Conservation (phyloP, 345 rosid genomes). For the Linum usitatissimum region DNA sequence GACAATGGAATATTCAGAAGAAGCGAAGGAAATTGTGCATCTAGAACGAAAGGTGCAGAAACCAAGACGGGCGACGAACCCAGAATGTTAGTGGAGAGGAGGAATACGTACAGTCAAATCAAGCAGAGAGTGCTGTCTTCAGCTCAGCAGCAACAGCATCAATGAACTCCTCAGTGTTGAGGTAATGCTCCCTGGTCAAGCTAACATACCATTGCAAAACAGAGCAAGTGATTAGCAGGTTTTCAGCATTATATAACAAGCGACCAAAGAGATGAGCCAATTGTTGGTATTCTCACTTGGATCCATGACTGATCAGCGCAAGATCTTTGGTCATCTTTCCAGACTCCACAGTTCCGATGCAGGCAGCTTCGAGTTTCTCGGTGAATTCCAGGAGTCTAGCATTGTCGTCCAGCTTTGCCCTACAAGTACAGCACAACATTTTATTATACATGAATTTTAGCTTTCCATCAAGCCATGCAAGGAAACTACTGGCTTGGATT, state of each 20-base stretch:
- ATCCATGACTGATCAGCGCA: slow-evolving; percentile 74
- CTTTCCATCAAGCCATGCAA: background rate
- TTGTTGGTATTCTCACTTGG: slow-evolving; percentile 37
- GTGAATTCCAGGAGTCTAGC: slow-evolving; percentile 67
- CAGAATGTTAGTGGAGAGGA: no score
- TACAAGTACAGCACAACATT: slow-evolving; percentile 12
- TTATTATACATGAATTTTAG: background rate
- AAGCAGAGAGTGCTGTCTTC: slow-evolving; percentile 36
- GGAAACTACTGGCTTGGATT: background rate
- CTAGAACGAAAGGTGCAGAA: no score
- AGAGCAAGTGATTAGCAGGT: background rate
- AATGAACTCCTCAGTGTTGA: slow-evolving; percentile 91
- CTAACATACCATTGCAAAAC: slow-evolving; percentile 23
- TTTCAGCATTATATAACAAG: background rate
- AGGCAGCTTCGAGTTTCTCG: slow-evolving; percentile 88
- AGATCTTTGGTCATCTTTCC: slow-evolving; percentile 99
- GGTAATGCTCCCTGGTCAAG: slow-evolving; percentile 59
- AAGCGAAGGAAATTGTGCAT: no score
- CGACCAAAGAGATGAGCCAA: background rate
- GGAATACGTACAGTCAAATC: background rate
- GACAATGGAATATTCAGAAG: no score
- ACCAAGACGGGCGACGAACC: no score
- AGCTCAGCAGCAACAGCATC: slow-evolving; percentile 86
- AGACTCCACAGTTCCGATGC: slow-evolving; percentile 74
- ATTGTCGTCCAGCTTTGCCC: slow-evolving; percentile 90